Evolutionary conservation across 2,329 filamentous ascomycete species (phyloP).

Genomic region (Lachnellula arida): DNA sequence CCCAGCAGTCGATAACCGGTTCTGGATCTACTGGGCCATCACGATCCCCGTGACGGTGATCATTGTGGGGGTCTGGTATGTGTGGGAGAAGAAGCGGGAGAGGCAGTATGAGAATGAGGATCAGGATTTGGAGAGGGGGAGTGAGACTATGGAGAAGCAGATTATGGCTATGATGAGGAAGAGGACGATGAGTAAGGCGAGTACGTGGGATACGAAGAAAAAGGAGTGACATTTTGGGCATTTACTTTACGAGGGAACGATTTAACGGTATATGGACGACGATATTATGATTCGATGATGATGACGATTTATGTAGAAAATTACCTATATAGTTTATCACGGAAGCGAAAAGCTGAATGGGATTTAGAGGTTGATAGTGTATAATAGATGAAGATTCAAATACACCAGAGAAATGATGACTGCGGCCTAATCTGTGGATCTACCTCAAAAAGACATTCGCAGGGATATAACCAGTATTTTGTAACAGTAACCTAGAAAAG

Average conservation of each 20-base stretch:
- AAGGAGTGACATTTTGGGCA: background rate
- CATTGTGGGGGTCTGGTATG: slow-evolving; percentile 52
- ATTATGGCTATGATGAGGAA: slow-evolving; percentile 28
- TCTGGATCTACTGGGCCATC: slow-evolving; percentile 62
- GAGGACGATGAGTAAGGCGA: slow-evolving; percentile 27
- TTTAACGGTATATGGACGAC: background rate
- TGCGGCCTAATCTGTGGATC: no score
- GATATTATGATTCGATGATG: background rate
- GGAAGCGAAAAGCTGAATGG: background rate
- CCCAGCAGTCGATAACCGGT: slow-evolving; percentile 38
- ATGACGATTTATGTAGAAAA: background rate
- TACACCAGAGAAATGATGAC: no score
- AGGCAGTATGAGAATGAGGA: slow-evolving; percentile 23
- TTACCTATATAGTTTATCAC: background rate
- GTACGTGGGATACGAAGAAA: slow-evolving; percentile 21
- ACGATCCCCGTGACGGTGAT: slow-evolving; percentile 52
- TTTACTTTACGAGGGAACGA: background rate
- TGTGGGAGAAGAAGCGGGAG: slow-evolving; percentile 31
- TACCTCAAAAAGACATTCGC: no score
- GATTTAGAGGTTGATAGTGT: background rate
- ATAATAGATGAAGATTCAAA: no score
- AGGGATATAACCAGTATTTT: no score
- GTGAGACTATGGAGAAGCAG: slow-evolving; percentile 26
- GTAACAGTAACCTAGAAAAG: background rate
- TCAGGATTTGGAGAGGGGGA: slow-evolving; percentile 25